Evolutionary conservation across 2,329 filamentous ascomycete species (phyloP).

Genomic region (Xylaria sp.): DNA sequence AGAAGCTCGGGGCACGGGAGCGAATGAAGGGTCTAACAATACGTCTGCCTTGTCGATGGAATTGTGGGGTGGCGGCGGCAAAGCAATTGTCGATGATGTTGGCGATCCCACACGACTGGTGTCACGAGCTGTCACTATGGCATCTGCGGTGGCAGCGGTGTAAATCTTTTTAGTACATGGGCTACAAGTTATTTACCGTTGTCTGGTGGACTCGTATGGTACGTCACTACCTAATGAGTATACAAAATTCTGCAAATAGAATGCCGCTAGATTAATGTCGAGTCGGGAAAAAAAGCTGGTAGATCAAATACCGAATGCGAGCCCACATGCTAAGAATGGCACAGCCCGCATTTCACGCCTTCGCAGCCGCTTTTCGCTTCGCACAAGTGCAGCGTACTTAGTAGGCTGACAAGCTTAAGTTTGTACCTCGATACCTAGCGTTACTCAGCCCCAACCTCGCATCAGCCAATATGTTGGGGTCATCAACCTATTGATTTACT

Average conservation of each 20-base stretch:
- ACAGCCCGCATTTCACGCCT: slow-evolving; percentile 17
- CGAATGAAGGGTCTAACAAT: slow-evolving; percentile 29
- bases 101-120: slow-evolving; percentile 18
- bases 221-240: too few relatives aligned
- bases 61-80: neutral
- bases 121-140: neutral
- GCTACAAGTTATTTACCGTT: neutral
- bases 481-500: neutral
- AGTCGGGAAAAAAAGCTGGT: neutral
- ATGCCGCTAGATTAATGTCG: neutral
- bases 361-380: slow-evolving; percentile 9
- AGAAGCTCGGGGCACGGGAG: neutral
- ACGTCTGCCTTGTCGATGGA: slow-evolving; percentile 21
- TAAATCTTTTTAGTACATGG: neutral
- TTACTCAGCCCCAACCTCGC: slow-evolving; percentile 15
- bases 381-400: neutral
- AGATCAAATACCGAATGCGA: slow-evolving; percentile 5
- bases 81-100: slow-evolving; percentile 18
- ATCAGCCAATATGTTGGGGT: neutral
- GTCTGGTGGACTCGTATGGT: neutral
- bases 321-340: slow-evolving; percentile 25
- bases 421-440: neutral
- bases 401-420: slow-evolving; percentile 20
- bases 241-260: neutral
- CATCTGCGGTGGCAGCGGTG: neutral